A percentile compares a stretch with the other conserved stretches of the same genome.
These are phyloP conservation scores for Bertia moriformis DNA, from an alignment of 2,329 filamentous ascomycete species.

Conservation along the genomic window DNA sequence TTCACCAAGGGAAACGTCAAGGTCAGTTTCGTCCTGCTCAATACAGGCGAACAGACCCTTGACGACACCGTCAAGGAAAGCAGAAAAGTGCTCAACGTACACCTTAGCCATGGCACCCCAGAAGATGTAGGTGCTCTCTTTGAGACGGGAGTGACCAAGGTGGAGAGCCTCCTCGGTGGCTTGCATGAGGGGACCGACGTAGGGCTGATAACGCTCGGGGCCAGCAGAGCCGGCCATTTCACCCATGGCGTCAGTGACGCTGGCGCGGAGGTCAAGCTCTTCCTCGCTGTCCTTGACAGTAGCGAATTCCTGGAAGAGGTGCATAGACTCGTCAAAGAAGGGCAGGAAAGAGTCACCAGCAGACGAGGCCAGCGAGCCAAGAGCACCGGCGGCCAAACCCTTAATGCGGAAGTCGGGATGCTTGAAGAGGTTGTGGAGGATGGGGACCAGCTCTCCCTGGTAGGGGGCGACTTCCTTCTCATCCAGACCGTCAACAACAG, in stretches of 20 bases:
- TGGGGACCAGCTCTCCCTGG: conserved; percentile 66
- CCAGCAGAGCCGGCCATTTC: conserved; percentile 85
- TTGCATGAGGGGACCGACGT: conserved; percentile 78
- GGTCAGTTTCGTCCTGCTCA: conserved; percentile 73
- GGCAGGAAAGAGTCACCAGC: conserved; percentile 71
- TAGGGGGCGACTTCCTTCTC: conserved; percentile 69
- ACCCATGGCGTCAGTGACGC: conserved; percentile 83
- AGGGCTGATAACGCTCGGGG: conserved; percentile 72
- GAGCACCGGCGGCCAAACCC: conserved; percentile 72
- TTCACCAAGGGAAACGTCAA: conserved; percentile 63
- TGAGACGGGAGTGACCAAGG: conserved; percentile 76
- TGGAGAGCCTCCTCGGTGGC: conserved; percentile 81
- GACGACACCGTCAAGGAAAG: conserved; percentile 66
- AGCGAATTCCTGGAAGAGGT: conserved; percentile 71
- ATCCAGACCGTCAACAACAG: conserved; percentile 74
- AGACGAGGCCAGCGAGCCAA: conserved; percentile 79
- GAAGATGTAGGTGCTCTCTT: conserved; percentile 92
- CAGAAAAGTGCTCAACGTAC: conserved; percentile 70
- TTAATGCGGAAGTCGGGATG: conserved; percentile 83
- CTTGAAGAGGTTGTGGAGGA: conserved; percentile 69
- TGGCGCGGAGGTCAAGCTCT: conserved; percentile 76
- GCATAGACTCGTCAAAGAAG: conserved; percentile 87
- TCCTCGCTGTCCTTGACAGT: conserved; percentile 78
- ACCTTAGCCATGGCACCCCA: conserved; percentile 93
- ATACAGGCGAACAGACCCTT: conserved; percentile 72